Conservation (phyloP, 164 flowering plant genomes). For the Liriodendron chinense region DNA sequence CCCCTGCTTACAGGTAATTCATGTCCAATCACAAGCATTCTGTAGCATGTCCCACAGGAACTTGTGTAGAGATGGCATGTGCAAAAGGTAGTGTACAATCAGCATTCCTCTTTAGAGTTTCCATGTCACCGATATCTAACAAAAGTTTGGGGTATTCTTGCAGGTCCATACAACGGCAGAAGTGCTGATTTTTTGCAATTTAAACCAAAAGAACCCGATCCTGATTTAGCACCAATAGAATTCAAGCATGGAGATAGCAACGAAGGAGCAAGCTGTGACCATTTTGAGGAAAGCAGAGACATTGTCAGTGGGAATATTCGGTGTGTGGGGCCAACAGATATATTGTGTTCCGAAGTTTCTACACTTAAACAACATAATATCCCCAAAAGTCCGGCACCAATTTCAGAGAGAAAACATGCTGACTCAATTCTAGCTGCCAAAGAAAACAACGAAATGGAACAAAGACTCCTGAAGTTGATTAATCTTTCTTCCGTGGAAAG, state of each 20-base stretch:
- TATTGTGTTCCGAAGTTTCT: constrained; percentile 22
- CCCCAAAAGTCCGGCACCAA: constrained; percentile 5
- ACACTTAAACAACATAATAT: constrained; percentile 11
- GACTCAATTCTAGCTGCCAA: constrained; percentile 16
- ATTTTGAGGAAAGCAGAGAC: constrained; percentile 16
- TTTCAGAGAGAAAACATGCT: constrained; percentile 6
- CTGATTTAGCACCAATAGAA: constrained; percentile 16
- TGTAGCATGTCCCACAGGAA: too few relatives aligned
- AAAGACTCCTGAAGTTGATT: background rate
- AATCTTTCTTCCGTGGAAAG: constrained; percentile 17
- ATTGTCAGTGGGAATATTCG: constrained; percentile 15
- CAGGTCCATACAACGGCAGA: constrained; percentile 22
- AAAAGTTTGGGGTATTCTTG: constrained; percentile 4
- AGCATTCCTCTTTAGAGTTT: too few relatives aligned
- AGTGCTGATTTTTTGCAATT: constrained; percentile 10
- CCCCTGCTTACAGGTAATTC: too few relatives aligned
- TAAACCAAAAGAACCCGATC: constrained; percentile 12
- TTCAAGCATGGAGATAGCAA: constrained; percentile 4
- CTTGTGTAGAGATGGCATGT: too few relatives aligned
- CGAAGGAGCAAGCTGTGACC: constrained; percentile 17
- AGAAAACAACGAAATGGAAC: constrained; percentile 17
- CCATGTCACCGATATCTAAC: too few relatives aligned
- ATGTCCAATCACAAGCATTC: too few relatives aligned
- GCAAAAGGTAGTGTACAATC: too few relatives aligned
- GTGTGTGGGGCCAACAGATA: constrained; percentile 9